A percentile compares a stretch with the other conserved stretches of the same genome.
Conservation (phyloP, 179 eudicot species). For the Vitellaria paradoxa region DNA sequence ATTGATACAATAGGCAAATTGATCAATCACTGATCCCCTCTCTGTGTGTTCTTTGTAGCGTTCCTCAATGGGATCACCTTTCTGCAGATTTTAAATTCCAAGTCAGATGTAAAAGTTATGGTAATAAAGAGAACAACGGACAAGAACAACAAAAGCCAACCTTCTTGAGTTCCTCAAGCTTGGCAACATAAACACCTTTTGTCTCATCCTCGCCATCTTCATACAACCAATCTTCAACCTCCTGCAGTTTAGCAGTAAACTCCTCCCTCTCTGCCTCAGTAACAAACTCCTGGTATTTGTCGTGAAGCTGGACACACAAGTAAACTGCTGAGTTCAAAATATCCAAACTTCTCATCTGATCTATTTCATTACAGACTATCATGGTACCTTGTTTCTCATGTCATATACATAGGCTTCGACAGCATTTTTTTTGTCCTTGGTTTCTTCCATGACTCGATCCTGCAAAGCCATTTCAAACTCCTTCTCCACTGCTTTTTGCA, state of each 20-base stretch:
- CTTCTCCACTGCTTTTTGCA: conserved; percentile 64
- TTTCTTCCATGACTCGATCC: conserved; percentile 75
- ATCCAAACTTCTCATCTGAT: neutral
- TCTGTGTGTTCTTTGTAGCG: conserved; percentile 66
- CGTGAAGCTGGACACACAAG: conserved; percentile 40
- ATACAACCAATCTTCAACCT: conserved; percentile 75
- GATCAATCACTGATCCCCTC: conserved; percentile 53
- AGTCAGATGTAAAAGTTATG: neutral
- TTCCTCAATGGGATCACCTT: conserved; percentile 82
- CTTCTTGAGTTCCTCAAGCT: conserved; percentile 66
- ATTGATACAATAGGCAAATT: conserved; percentile 44
- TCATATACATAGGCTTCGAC: conserved; percentile 72
- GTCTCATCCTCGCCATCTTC: conserved; percentile 72
- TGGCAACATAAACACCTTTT: conserved; percentile 58
- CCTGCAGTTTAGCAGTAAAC: conserved; percentile 50
- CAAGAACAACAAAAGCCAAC: conserved; percentile 13
- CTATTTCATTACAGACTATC: neutral
- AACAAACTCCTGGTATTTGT: conserved; percentile 55
- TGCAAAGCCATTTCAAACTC: conserved; percentile 80
- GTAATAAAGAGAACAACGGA: neutral
- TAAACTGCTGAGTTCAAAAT: neutral
- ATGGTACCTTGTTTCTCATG: conserved; percentile 66
- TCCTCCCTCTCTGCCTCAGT: conserved; percentile 52
- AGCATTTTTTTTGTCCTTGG: conserved; percentile 65
- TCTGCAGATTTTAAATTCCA: conserved; percentile 36